These are phyloP conservation scores for Pseudogymnoascus destructans DNA, from an alignment of 2,329 filamentous ascomycete genomes.

Conservation along the genomic window DNA sequence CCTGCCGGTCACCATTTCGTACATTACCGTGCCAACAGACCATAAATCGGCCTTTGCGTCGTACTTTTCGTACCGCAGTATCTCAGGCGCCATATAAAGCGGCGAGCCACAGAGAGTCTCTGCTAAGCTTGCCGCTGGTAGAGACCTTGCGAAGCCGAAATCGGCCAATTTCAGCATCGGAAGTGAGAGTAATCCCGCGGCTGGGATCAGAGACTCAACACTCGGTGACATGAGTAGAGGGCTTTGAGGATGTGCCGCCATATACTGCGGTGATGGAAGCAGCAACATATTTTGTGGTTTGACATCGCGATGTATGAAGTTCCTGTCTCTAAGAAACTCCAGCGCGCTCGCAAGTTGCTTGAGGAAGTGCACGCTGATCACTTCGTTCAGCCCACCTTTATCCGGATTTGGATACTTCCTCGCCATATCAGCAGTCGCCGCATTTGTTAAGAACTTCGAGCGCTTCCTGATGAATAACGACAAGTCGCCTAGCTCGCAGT, in stretches of 20 bases:
- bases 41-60: slow-evolving; percentile 94
- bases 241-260: slow-evolving; percentile 44
- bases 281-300: slow-evolving; percentile 94
- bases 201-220: slow-evolving; percentile 67
- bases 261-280: slow-evolving; percentile 65
- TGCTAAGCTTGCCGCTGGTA: slow-evolving; percentile 81
- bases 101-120: slow-evolving; percentile 95
- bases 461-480: slow-evolving; percentile 95
- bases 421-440: slow-evolving; percentile 79
- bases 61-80: slow-evolving; percentile 92
- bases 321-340: slow-evolving; percentile 70
- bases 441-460: slow-evolving; percentile 64
- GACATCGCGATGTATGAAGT: slow-evolving; percentile 91
- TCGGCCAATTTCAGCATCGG: slow-evolving; percentile 97
- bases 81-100: slow-evolving; percentile 97
- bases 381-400: slow-evolving; percentile 83
- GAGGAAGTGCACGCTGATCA: slow-evolving; percentile 89
- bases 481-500: slow-evolving; percentile 87
- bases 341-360: slow-evolving; percentile 90
- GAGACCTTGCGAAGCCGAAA: slow-evolving; percentile 91
- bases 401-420: slow-evolving; percentile 78
- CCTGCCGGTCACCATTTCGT: slow-evolving; percentile 84
- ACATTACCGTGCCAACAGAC: slow-evolving; percentile 92
- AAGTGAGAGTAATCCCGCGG: slow-evolving; percentile 66
- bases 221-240: slow-evolving; percentile 65